Evolutionary conservation across 768 basidiomycete species (phyloP).

Genomic region (Tulasnella sp.): DNA sequence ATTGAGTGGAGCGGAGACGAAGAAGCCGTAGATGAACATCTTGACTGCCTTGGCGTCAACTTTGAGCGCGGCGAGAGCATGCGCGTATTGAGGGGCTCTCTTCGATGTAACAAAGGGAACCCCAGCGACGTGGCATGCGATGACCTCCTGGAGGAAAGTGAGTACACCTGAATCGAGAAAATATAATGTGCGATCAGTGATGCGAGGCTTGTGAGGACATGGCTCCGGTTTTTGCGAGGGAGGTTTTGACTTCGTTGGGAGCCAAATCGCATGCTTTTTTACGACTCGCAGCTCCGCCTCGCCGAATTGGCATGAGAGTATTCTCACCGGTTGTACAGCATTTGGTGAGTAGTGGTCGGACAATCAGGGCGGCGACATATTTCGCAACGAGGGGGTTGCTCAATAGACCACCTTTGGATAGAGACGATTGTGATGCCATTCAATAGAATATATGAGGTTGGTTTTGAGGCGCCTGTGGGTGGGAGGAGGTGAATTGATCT

Average conservation of each 20-base stretch:
- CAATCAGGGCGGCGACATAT: conserved; percentile 24
- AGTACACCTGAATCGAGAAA: conserved; percentile 25
- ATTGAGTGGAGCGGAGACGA: conserved; percentile 70
- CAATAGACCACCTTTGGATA: no score
- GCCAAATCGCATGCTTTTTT: no score
- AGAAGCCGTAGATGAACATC: conserved; percentile 74
- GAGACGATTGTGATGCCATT: no score
- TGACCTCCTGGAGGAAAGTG: conserved; percentile 60
- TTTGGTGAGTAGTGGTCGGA: conserved; percentile 25
- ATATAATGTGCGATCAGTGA: not conserved
- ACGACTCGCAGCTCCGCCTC: no score
- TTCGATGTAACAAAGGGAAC: conserved; percentile 33
- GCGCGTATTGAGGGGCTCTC: conserved; percentile 36
- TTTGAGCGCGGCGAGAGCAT: conserved; percentile 38
- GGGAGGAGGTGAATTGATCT: no score
- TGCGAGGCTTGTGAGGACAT: no score
- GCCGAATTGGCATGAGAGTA: not conserved
- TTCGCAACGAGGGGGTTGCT: conserved; percentile 17
- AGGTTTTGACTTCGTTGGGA: no score
- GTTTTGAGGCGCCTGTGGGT: no score
- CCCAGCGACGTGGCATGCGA: conserved; percentile 61
- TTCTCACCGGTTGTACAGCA: conserved; percentile 20
- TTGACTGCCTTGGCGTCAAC: conserved; percentile 63
- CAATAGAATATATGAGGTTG: no score
- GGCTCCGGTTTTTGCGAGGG: no score